Evolutionary conservation across 139 green algal genomes (phyloP), one percentile per base, ranked within the genome.

Genomic region (Coccomyxa sp.): DNA sequence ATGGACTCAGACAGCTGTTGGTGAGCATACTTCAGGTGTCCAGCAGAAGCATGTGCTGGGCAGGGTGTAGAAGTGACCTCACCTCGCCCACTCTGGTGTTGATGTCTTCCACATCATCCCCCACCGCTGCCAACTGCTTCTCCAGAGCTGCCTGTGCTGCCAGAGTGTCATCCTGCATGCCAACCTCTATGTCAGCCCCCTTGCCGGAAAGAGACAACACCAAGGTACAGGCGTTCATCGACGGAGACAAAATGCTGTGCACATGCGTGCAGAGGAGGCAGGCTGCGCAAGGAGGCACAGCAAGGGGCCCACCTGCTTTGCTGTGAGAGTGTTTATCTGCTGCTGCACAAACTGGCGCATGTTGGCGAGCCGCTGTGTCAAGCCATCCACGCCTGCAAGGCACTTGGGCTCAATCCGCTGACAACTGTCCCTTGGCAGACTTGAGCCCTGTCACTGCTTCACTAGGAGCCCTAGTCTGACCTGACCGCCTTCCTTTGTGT

Each of bases 281-380:
- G 18, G 5, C 50, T 14, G 12, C 44, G 44, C 44, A 58, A 14
- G 14, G 14, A 58, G 14, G 50, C 3, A 64, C 5, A 1, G 18
- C 4, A 64, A 6, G 27, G 50, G 12, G 69, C 69, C 9, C 69
- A 74, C 69, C 69, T 74, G 74, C 44, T 78, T 78, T 31, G 24
- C 44, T n/a, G 35, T 71, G 33, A 88, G n/a, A 2, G 34, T 44
- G 10, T 79, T 64, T 10, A 88, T 80, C 39, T 78, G 78, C 68
- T 80, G 64, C 71, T 86, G 78, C 76, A 88, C 69, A 70, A 68
- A 73, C 4, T 76, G 54, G 55, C 84, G 84, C 2, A 88, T 82
- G 1, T 81, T 54, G 0, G 68, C 39, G 18, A 88, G 39, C 36
- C 74, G 73, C n/a, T 39, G 39, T 24, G 68, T 70, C 38, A 88